These are phyloP conservation scores for Dipodascopsis uninucleata DNA, from an alignment of 805 yeast genomes.

Conservation along the genomic window DNA sequence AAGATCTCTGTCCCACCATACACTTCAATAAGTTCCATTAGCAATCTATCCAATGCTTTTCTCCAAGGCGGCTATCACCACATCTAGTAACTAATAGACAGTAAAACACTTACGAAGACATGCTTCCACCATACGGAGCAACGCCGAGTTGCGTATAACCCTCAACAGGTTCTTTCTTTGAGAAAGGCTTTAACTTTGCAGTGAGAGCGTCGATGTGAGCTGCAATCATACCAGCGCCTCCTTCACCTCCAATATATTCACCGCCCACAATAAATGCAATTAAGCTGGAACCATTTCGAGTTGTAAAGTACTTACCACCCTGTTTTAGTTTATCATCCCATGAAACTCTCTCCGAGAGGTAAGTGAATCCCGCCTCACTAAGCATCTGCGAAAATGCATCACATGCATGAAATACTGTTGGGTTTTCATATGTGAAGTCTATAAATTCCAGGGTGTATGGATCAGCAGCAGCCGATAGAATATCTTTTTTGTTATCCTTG, in stretches of 20 bases:
- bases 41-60: not conserved
- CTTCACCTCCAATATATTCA: conserved; percentile 55
- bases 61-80: too few species aligned
- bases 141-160: conserved; percentile 76
- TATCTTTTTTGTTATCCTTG: too few species aligned
- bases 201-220: conserved; percentile 53
- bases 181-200: conserved; percentile 7
- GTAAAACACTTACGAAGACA: conserved; percentile 29
- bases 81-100: not conserved
- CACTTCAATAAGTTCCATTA: conserved; percentile 9
- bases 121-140: conserved; percentile 75
- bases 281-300: conserved; percentile 82
- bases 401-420: conserved; percentile 67
- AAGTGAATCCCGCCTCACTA: conserved; percentile 52
- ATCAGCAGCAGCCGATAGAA: not conserved
- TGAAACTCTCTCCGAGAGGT: conserved; percentile 52
- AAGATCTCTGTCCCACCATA: conserved; percentile 81
- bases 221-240: conserved; percentile 53
- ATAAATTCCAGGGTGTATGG: conserved; percentile 4
- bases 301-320: conserved; percentile 50
- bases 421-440: conserved; percentile 6
- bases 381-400: conserved; percentile 52
- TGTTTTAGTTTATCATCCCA: conserved; percentile 38
- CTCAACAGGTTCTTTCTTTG: conserved; percentile 2
- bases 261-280: conserved; percentile 82